phyloP scores from a whole-genome alignment of 1,139 yeast species.

The Candida sp. region DNA sequence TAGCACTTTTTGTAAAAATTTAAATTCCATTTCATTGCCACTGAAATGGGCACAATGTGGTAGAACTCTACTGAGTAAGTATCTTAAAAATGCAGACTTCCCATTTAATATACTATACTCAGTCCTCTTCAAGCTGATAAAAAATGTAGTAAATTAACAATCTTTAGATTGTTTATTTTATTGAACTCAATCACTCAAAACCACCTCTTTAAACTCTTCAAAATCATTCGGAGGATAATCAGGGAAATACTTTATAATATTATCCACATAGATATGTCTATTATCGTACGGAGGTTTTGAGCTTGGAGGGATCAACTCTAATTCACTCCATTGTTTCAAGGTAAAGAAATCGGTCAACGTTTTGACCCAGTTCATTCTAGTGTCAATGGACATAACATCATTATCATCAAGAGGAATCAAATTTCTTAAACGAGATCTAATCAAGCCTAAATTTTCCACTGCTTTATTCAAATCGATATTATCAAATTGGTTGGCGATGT shows the following conservation, averaged over 20 bases:
- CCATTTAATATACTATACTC: slow-evolving; percentile 76
- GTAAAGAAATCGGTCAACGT: slow-evolving; percentile 58
- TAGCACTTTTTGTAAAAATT: no score
- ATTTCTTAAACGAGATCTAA: slow-evolving; percentile 52
- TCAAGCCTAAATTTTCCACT: slow-evolving; percentile 57
- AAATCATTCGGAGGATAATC: slow-evolving; percentile 39
- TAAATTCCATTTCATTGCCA: no score
- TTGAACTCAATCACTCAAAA: background rate
- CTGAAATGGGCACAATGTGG: no score
- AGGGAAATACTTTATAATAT: slow-evolving; percentile 35
- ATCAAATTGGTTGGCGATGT: slow-evolving; percentile 44
- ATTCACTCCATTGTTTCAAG: slow-evolving; percentile 57
- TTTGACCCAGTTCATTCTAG: slow-evolving; percentile 74
- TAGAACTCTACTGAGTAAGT: slow-evolving; percentile 17
- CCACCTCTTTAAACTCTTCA: slow-evolving; percentile 21
- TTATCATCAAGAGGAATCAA: slow-evolving; percentile 38
- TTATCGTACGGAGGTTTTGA: slow-evolving; percentile 9
- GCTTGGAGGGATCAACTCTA: slow-evolving; percentile 18
- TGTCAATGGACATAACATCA: slow-evolving; percentile 51
- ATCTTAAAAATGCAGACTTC: slow-evolving; percentile 66
- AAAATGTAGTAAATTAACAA: no score
- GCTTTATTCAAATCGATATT: slow-evolving; percentile 52
- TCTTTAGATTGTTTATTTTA: no score
- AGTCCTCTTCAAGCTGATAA: slow-evolving; percentile 82
- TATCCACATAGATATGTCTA: slow-evolving; percentile 17